Evolutionary conservation across 2,329 filamentous ascomycete genomes (phyloP).

Genomic region (Podosphaera fusca): DNA sequence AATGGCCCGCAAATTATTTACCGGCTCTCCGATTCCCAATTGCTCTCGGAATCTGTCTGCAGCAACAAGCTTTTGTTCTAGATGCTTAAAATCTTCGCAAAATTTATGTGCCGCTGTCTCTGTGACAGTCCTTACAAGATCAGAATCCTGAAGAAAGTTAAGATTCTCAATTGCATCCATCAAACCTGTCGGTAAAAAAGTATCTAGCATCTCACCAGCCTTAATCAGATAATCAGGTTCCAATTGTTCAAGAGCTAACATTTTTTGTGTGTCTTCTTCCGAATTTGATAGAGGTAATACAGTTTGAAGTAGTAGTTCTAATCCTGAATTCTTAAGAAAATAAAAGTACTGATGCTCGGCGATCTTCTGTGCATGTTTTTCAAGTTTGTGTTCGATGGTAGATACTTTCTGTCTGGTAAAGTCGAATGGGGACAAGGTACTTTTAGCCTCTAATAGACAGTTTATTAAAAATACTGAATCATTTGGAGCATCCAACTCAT

Average conservation of each 20-base stretch:
- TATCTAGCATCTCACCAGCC: constrained; percentile 58
- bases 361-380: constrained; percentile 31
- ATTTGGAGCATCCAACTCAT: constrained; percentile 32
- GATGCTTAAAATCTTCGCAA: constrained; percentile 58
- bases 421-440: constrained; percentile 31
- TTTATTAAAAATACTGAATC: constrained; percentile 52
- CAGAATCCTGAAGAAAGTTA: constrained; percentile 46
- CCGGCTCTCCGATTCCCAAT: constrained; percentile 5
- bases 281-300: constrained; percentile 19
- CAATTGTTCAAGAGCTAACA: constrained; percentile 36
- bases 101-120: constrained; percentile 68
- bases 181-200: constrained; percentile 76
- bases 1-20: constrained; percentile 11
- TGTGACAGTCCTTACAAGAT: constrained; percentile 50
- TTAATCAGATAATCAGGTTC: constrained; percentile 35
- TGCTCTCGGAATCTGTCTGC: constrained; percentile 27
- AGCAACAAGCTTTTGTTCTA: constrained; percentile 36
- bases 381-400: constrained; percentile 32
- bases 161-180: constrained; percentile 79
- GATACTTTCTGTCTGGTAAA: constrained; percentile 36
- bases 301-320: constrained; percentile 38
- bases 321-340: constrained; percentile 51
- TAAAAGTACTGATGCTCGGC: constrained; percentile 46
- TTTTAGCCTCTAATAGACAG: constrained; percentile 36
- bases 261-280: constrained; percentile 26